Evolutionary conservation across 768 basidiomycete genomes (phyloP), one percentile per base, ranked within the genome.

Genomic region (Termitomyces sp.): DNA sequence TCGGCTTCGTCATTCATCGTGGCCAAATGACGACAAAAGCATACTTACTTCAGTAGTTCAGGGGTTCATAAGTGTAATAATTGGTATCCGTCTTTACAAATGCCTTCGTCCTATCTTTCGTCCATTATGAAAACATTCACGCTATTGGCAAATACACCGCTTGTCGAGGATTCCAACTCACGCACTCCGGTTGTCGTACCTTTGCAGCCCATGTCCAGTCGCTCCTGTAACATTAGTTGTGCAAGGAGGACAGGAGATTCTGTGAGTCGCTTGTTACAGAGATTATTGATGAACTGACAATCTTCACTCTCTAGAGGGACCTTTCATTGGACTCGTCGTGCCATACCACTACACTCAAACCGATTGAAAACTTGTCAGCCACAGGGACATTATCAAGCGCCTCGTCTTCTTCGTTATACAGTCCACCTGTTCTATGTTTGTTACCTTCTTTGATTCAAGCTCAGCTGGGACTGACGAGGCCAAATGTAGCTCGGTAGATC

Each of bases 121-220:
- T 65, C 63, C 13, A 36, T 72, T 37, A 52, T 64, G 4, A 62
- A 67, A 45, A 64, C 69, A n/a, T 70, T 73, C 60, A 70, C 67
- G 6, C 59, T 71, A 24, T 67, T 76, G 60, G 48, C 70, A 28
- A 73, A 75, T 51, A 74, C 75, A 16, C 73, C 74, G 0, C 62
- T 77, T 5, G 68, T 70, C 12, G 72, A 73, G 39, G 62, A 64
- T 33, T 57, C 64, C 9, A 47, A 54, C 5, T 62, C 48, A 1
- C 28, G 47, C n/a, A 18, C 46, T 6, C 63, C 68, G 7, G 58
- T 54, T 18, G 55, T 56, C 15, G 57, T 74, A 37, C 69, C 69
- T 44, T 51, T 74, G 45, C 64, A 67, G 55, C 63, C 64, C 13
- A 41, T 74, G 7, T 12, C 51, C 13, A 37, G 24, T 29, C 22